Conservation (phyloP, 2,329 filamentous ascomycete species). For the Neofusicoccum kwambonambiense region DNA sequence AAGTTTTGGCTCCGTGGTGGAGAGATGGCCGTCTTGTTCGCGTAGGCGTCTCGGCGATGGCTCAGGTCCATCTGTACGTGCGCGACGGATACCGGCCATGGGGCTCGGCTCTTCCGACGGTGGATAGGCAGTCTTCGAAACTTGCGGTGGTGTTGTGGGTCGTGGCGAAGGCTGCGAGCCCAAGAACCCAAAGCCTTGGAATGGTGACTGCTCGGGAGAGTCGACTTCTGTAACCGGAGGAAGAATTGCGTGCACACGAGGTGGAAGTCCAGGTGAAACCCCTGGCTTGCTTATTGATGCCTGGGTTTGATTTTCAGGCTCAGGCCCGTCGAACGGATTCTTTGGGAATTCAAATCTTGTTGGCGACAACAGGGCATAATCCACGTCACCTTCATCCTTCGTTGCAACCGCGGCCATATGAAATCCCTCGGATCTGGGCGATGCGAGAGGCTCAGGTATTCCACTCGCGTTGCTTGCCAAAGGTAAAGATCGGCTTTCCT, state of each 20-base stretch:
- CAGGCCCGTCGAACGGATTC: constrained; percentile 28
- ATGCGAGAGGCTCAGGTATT: constrained; percentile 23
- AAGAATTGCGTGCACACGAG: constrained; percentile 17
- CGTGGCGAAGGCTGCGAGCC: constrained; percentile 1
- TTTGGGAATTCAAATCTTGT: constrained; percentile 42
- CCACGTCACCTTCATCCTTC: constrained; percentile 32
- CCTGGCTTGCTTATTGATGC: background rate
- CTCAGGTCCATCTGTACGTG: constrained; percentile 2
- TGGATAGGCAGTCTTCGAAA: background rate
- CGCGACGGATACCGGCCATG: constrained; percentile 2
- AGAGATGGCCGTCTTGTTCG: constrained; percentile 31
- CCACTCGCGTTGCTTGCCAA: background rate
- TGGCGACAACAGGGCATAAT: constrained; percentile 39
- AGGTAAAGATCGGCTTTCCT: background rate
- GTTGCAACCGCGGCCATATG: constrained; percentile 31
- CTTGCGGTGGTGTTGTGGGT: constrained; percentile 1
- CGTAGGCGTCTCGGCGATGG: background rate
- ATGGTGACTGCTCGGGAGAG: constrained; percentile 9
- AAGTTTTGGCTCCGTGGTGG: background rate
- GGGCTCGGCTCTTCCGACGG: constrained; percentile 16
- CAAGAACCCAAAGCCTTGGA: constrained; percentile 16
- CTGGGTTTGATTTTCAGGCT: background rate
- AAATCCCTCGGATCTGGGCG: constrained; percentile 41
- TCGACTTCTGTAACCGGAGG: constrained; percentile 9
- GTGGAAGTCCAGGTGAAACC: background rate